Evolutionary conservation across 169 alveolate species (phyloP).

Genomic region (Amoebophrya sp.): DNA sequence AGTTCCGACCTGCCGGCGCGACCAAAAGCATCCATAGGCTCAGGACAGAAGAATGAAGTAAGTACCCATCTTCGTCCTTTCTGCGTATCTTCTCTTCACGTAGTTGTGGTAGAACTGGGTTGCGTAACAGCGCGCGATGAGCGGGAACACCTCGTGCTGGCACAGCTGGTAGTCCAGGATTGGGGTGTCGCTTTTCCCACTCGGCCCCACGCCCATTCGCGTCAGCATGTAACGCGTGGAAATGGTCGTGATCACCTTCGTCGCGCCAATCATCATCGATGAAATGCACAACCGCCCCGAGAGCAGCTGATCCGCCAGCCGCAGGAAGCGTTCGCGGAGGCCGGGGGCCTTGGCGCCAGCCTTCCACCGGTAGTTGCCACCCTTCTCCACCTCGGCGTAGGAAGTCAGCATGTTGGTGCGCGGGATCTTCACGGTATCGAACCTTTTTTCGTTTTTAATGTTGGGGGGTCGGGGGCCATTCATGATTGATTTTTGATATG

Average conservation of each 20-base stretch:
- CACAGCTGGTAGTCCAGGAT: conserved; percentile 35
- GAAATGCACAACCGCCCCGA: conserved; percentile 48
- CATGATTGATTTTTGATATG: no score
- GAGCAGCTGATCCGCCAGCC: conserved; percentile 42
- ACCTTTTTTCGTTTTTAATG: no score
- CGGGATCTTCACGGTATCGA: conserved; percentile 39
- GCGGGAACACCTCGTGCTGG: conserved; percentile 41
- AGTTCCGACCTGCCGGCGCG: no score
- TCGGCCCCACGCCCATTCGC: conserved; percentile 38
- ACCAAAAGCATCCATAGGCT: no score
- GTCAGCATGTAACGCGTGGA: conserved; percentile 9
- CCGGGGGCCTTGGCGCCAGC: neutral
- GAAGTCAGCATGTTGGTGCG: conserved; percentile 34
- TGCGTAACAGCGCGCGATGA: conserved; percentile 35
- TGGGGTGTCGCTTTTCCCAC: conserved; percentile 43
- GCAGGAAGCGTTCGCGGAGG: conserved; percentile 36
- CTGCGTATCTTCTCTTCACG: neutral
- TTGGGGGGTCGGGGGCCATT: no score
- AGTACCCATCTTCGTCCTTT: neutral
- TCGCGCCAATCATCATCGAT: conserved; percentile 35
- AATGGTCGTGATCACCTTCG: conserved; percentile 28
- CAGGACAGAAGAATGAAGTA: no score
- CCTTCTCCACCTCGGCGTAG: neutral
- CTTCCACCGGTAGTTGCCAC: neutral
- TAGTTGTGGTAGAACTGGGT: neutral